Evolutionary conservation across 345 rosid genomes (phyloP).

Genomic region (Populus euphratica): DNA sequence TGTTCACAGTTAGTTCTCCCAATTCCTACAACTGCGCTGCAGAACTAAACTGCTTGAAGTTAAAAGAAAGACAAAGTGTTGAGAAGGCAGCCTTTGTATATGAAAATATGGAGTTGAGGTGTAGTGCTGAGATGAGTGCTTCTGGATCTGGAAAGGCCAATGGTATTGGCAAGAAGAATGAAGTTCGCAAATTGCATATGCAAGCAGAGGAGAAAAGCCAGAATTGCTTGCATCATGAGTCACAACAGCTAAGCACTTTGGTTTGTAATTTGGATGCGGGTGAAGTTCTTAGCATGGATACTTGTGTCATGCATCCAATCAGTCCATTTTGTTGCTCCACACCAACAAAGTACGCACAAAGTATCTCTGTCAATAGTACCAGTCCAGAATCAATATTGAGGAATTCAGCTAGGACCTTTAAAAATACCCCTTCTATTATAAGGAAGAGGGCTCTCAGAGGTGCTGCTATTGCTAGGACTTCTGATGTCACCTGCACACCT

Average conservation of each 20-base stretch:
- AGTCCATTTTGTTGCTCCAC: slow-evolving; percentile 1
- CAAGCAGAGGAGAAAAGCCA: slow-evolving; percentile 2
- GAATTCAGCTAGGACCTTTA: slow-evolving; percentile 24
- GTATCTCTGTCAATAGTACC: background rate
- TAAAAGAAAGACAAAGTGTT: slow-evolving; percentile 1
- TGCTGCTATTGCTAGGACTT: background rate
- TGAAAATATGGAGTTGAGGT: background rate
- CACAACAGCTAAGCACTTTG: background rate
- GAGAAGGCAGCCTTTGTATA: background rate
- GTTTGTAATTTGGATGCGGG: background rate
- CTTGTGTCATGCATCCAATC: background rate
- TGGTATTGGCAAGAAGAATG: slow-evolving; percentile 1
- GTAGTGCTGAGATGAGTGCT: too few relatives aligned
- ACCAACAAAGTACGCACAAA: background rate
- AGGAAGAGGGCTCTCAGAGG: slow-evolving; percentile 15
- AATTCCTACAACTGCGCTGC: slow-evolving; percentile 12
- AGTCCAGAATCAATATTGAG: slow-evolving; percentile 21
- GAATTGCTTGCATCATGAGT: slow-evolving; percentile 2
- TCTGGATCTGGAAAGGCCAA: background rate
- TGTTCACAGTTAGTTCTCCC: background rate
- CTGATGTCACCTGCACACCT: slow-evolving; percentile 7
- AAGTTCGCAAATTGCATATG: background rate
- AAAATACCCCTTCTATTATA: slow-evolving; percentile 24
- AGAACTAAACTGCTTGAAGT: background rate
- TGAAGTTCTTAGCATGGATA: background rate